Conservation (phyloP, 2,329 filamentous ascomycete genomes). For the Capronia coronata region DNA sequence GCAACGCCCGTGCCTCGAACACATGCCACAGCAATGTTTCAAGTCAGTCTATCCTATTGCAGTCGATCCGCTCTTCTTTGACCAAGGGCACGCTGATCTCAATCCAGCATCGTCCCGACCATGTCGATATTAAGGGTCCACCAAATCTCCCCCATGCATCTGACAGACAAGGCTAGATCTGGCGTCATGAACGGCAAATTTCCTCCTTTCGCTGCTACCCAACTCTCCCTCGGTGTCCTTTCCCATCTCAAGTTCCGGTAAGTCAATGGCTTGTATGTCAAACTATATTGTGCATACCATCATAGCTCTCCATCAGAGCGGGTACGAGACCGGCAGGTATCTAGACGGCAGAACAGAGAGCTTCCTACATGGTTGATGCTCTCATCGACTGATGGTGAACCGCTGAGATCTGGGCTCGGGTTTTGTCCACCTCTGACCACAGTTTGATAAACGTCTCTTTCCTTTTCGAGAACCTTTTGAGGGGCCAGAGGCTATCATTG, state of each 20-base stretch:
- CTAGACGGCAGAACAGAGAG: no score
- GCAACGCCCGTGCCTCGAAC: neutral
- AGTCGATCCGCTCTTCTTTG: neutral
- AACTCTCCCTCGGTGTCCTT: no score
- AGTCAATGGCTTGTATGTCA: neutral
- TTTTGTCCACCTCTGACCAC: neutral
- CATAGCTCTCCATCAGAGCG: no score
- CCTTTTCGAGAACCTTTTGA: no score
- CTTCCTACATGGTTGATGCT: neutral
- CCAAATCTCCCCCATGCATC: neutral
- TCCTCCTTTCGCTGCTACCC: neutral
- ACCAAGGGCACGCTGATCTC: neutral
- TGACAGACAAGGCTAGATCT: neutral
- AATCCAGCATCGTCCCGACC: neutral
- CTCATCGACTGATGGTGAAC: neutral
- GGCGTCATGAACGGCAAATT: neutral
- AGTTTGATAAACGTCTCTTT: neutral
- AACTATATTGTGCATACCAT: no score
- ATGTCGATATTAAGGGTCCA: neutral
- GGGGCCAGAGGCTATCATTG: no score
- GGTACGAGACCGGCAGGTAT: no score
- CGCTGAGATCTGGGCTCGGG: neutral
- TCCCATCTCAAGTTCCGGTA: neutral
- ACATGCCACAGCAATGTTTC: no score
- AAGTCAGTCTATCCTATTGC: no score